Conservation (phyloP, 257 asterid genomes). For the Nyctanthes arbortristis region DNA sequence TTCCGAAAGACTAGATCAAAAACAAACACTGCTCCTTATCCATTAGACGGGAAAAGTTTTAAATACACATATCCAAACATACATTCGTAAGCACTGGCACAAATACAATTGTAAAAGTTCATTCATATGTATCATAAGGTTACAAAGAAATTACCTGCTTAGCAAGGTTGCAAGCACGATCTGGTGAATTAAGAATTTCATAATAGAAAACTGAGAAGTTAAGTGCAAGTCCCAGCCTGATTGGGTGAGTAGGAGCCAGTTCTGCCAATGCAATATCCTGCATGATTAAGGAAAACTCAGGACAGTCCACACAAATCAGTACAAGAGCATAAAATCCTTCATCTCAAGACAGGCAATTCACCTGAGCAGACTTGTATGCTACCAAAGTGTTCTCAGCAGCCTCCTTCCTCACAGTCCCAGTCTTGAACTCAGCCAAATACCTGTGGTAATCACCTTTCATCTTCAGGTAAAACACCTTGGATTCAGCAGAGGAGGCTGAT, state of each 20-base stretch:
- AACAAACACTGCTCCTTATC: not conserved
- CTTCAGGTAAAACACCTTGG: conserved; percentile 70
- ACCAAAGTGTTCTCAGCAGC: conserved; percentile 67
- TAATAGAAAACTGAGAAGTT: conserved; percentile 30
- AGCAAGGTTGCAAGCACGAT: conserved; percentile 31
- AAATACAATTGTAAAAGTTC: not conserved
- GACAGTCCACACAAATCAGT: not conserved
- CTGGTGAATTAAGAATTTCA: conserved; percentile 28
- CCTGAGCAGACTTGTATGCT: conserved; percentile 76
- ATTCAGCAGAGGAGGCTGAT: conserved; percentile 57
- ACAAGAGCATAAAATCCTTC: not conserved
- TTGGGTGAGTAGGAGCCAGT: conserved; percentile 29
- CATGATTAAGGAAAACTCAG: not conserved
- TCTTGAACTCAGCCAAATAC: conserved; percentile 70
- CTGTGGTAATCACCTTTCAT: conserved; percentile 70
- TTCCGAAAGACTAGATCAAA: not conserved
- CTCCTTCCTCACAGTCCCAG: conserved; percentile 65
- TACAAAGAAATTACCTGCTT: conserved; percentile 17
- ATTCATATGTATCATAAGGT: not conserved
- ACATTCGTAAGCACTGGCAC: not conserved
- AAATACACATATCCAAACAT: not conserved
- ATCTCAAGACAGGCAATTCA: conserved; percentile 18
- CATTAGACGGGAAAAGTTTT: not conserved
- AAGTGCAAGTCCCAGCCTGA: conserved; percentile 34
- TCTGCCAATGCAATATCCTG: conserved; percentile 32